A percentile compares a stretch with the other conserved stretches of the same genome.
These are phyloP conservation scores for Blepharisma japonicum DNA, from an alignment of 73 alveolate genomes.

Conservation along the genomic window DNA sequence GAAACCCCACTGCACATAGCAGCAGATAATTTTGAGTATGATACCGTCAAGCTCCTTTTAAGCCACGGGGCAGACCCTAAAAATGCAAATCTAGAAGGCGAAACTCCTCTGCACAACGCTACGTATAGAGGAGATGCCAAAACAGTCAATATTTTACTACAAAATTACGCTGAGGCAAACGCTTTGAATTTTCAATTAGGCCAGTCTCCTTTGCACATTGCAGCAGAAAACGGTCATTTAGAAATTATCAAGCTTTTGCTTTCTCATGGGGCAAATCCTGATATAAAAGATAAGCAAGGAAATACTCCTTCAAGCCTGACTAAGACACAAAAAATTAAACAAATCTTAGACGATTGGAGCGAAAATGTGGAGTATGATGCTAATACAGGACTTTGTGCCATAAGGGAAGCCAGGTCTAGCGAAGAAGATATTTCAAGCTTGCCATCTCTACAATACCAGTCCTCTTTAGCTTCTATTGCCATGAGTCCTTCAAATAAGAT, in stretches of 20 bases:
- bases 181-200: neutral
- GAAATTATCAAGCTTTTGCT: neutral
- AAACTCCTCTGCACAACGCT: slow-evolving; percentile 27
- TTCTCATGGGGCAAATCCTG: neutral
- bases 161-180: neutral
- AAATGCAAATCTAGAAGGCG: neutral
- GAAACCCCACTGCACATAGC: slow-evolving; percentile 28
- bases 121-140: neutral
- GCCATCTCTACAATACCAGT: too few species aligned
- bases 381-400: too few species aligned
- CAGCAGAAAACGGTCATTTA: neutral
- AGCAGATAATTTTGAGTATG: neutral
- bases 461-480: too few species aligned
- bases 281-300: neutral
- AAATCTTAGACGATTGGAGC: neutral
- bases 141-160: neutral
- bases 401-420: too few species aligned
- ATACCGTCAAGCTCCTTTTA: neutral
- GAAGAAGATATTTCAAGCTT: too few species aligned
- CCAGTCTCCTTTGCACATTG: slow-evolving; percentile 4
- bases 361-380: neutral
- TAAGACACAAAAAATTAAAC: neutral
- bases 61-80: slow-evolving; percentile 22
- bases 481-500: too few species aligned
- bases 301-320: neutral